These are phyloP conservation scores for Stygiomarasmius scandens DNA, from an alignment of 1,284 basidiomycete species.

Conservation along the genomic window DNA sequence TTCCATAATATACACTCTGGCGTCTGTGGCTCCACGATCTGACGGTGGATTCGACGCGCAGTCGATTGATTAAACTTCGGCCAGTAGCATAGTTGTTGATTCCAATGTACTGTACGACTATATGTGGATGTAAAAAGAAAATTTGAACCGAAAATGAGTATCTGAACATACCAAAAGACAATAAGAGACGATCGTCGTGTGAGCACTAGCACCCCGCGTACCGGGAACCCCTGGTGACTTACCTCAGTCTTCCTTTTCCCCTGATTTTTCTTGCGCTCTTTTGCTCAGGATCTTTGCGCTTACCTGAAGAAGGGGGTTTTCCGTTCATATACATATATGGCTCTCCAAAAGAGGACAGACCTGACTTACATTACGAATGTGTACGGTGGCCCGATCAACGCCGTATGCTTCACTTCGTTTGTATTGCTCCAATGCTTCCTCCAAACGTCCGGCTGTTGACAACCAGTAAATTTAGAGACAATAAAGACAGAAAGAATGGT, in stretches of 20 bases:
- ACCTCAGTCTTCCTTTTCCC: slow-evolving; percentile 33
- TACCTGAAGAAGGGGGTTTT: slow-evolving; percentile 47
- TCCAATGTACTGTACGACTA: slow-evolving; percentile 1
- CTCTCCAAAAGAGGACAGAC: slow-evolving; percentile 24
- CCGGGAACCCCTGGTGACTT: background rate
- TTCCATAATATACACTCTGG: background rate
- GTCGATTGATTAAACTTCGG: background rate
- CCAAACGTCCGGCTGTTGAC: slow-evolving; percentile 70
- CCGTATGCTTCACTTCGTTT: slow-evolving; percentile 77
- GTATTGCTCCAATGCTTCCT: slow-evolving; percentile 82
- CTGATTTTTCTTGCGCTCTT: slow-evolving; percentile 52
- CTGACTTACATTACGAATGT: slow-evolving; percentile 80
- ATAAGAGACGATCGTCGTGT: slow-evolving; percentile 9
- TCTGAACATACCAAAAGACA: slow-evolving; percentile 8
- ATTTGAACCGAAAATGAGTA: slow-evolving; percentile 1
- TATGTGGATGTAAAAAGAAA: slow-evolving; percentile 6
- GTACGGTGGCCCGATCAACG: slow-evolving; percentile 84
- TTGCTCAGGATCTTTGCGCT: slow-evolving; percentile 81
- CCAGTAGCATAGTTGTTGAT: background rate
- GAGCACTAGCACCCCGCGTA: background rate
- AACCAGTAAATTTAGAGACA: slow-evolving; percentile 33
- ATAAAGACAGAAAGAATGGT: slow-evolving; percentile 26
- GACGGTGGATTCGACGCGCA: background rate
- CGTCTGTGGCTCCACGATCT: background rate
- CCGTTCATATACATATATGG: background rate